Percentiles rank a stretch among this genome's conserved stretches.
phyloP scores from a whole-genome alignment of 2,329 filamentous ascomycete species.

The Fusarium sulawesiense region DNA sequence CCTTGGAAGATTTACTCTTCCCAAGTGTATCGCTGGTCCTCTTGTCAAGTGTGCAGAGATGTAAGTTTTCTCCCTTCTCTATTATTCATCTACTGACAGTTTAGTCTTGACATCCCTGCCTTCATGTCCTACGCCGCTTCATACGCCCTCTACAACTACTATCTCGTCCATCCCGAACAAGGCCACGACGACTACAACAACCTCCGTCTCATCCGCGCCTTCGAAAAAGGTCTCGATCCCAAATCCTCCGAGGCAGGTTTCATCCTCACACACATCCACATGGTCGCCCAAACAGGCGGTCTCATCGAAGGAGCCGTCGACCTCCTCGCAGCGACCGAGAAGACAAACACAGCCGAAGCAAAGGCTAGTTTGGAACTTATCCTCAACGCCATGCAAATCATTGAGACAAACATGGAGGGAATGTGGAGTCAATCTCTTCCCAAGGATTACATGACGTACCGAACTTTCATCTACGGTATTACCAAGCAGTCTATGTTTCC shows the following conservation, averaged over 20 bases:
- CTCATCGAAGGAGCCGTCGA: conserved; percentile 79
- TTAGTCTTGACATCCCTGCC: conserved; percentile 31
- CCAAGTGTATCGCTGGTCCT: conserved; percentile 37
- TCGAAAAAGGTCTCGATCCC: conserved; percentile 88
- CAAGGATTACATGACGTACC: conserved; percentile 85
- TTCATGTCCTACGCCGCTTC: conserved; percentile 64
- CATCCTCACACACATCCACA: conserved; percentile 94
- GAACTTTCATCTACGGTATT: conserved; percentile 97
- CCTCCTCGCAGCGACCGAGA: conserved; percentile 61
- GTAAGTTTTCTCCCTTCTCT: background rate
- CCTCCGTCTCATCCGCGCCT: conserved; percentile 88
- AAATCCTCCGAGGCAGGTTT: conserved; percentile 93
- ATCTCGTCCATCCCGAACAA: conserved; percentile 64
- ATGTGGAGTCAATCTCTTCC: conserved; percentile 95
- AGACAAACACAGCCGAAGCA: conserved; percentile 57
- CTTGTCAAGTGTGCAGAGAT: conserved; percentile 38
- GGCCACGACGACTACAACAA: conserved; percentile 72
- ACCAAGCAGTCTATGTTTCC: conserved; percentile 95
- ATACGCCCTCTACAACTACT: conserved; percentile 77
- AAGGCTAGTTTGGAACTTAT: conserved; percentile 73
- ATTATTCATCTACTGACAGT: background rate
- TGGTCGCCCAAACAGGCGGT: conserved; percentile 87
- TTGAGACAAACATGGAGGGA: conserved; percentile 84
- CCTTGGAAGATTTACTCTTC: conserved; percentile 30
- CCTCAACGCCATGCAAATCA: conserved; percentile 68